Evolutionary conservation across 768 basidiomycete genomes (phyloP).

Genomic region (Auriscalpium orientale): DNA sequence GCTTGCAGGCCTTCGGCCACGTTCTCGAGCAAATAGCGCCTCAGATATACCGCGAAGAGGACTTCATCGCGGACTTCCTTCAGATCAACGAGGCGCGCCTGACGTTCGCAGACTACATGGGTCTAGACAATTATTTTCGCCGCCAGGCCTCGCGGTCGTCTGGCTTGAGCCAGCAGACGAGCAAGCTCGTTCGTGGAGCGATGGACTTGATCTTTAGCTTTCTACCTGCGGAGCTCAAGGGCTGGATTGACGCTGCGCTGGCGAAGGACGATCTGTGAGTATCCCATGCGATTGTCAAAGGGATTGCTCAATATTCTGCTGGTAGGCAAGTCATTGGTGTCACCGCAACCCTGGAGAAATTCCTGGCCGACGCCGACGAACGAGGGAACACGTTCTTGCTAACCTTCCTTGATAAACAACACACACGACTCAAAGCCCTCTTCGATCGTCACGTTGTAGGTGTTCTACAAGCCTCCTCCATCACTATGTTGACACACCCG

Average conservation of each 20-base stretch:
- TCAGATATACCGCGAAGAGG: slow-evolving; percentile 75
- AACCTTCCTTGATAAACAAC: slow-evolving; percentile 74
- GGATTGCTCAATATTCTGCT: neutral
- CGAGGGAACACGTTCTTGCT: slow-evolving; percentile 68
- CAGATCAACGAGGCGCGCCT: slow-evolving; percentile 84
- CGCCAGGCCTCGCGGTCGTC: slow-evolving; percentile 77
- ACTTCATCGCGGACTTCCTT: slow-evolving; percentile 86
- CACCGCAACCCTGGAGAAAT: slow-evolving; percentile 69
- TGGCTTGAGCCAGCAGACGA: slow-evolving; percentile 58
- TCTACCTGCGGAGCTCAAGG: slow-evolving; percentile 71
- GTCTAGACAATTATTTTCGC: slow-evolving; percentile 88
- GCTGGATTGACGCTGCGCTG: slow-evolving; percentile 77
- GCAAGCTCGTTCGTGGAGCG: slow-evolving; percentile 77
- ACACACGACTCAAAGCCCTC: slow-evolving; percentile 62
- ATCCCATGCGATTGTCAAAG: slow-evolving; percentile 14
- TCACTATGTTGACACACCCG: neutral
- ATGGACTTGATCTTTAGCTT: slow-evolving; percentile 97
- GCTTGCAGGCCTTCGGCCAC: slow-evolving; percentile 58
- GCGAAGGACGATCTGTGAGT: slow-evolving; percentile 68
- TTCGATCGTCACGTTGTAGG: slow-evolving; percentile 73
- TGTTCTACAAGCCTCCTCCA: neutral
- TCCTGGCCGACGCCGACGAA: slow-evolving; percentile 71
- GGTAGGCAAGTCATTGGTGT: slow-evolving; percentile 80
- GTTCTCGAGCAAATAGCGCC: slow-evolving; percentile 71
- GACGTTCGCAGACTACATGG: slow-evolving; percentile 95